Base-by-base conservation (phyloP, 176 grass and related monocot genomes). In the Metroxylon sagu region DNA sequence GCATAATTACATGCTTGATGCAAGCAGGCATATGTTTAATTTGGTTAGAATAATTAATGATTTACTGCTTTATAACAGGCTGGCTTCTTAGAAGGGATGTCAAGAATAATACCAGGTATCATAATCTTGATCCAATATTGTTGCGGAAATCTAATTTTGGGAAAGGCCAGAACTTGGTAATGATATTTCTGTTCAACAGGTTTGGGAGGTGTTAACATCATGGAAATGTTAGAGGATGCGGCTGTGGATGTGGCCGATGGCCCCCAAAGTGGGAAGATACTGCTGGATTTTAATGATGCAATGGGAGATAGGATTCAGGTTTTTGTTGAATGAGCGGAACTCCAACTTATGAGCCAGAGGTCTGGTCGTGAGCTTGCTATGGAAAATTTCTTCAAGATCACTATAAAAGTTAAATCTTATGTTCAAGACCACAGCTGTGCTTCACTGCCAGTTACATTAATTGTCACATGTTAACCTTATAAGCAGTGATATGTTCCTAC, bases 41-140 rank as follows among this genome's bases (percentile, higher is more conserved):
- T 5, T 54, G 31, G 19, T 29, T 50, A 54, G 70, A 0, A 62
- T 63, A 19, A 52, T 54, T 14, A 19, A 66, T 50, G 7, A 63
- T 48, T 43, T 53, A 5, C 29, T 58, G 74, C 25, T 74, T 16
- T 69, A 19, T 63, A 54, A 83, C 84, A 98, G 93, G 93, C 87
- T 57, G 93, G 87, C 35, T 98, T 98, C 67, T 65, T 98, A 77
- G 93, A 98, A 85, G 93, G 93, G 54, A 80, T 90, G 72, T 80
- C 79, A 78, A 85, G 57, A 68, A 58, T 88, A 62, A 88, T 97
- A 66, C 87, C 87, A 91, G 93, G 93, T 97, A 61, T 50, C 50
- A 17, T 25, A 25, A 78, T 78, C 2, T 73, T 2, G 29, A 53
- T 50, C 54, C 48, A 49, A 43, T 29, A 19, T 6, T 0, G 21